A percentile compares a stretch with the other conserved stretches of the same genome.
These are phyloP conservation scores for Boletus smithii DNA, from an alignment of 1,284 basidiomycete species.

Conservation along the genomic window DNA sequence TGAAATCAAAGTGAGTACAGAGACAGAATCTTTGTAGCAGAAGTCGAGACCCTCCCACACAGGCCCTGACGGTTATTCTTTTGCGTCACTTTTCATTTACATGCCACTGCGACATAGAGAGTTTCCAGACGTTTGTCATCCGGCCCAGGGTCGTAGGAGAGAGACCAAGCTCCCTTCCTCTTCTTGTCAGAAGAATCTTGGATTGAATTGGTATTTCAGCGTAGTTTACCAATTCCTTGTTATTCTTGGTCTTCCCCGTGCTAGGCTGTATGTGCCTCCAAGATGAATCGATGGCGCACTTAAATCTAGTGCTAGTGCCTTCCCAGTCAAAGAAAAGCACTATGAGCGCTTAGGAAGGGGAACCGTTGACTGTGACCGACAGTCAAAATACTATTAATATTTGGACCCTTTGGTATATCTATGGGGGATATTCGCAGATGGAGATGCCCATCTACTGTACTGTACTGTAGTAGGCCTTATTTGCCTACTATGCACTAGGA, in stretches of 20 bases:
- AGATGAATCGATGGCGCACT: too few relatives aligned
- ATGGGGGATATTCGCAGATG: too few relatives aligned
- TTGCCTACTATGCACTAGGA: too few relatives aligned
- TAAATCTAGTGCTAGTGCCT: too few relatives aligned
- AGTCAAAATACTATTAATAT: too few relatives aligned
- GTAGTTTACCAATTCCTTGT: background rate
- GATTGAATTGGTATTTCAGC: constrained; percentile 14
- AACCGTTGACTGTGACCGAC: too few relatives aligned
- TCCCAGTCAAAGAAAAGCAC: too few relatives aligned
- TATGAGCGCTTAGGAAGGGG: too few relatives aligned
- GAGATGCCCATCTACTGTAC: too few relatives aligned
- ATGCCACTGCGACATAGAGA: constrained; percentile 48
- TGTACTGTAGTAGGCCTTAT: too few relatives aligned
- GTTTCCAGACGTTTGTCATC: constrained; percentile 61
- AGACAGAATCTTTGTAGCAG: background rate
- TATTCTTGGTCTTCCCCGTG: background rate
- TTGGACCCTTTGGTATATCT: too few relatives aligned
- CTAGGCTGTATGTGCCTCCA: background rate
- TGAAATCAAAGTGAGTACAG: constrained; percentile 49
- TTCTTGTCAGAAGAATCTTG: constrained; percentile 40
- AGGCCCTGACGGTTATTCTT: constrained; percentile 48
- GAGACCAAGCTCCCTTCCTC: constrained; percentile 50
- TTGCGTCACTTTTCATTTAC: constrained; percentile 51
- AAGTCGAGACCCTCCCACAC: constrained; percentile 6
- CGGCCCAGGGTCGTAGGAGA: constrained; percentile 54